Percentiles rank a stretch among this genome's conserved stretches.
phyloP scores from a whole-genome alignment of 352 stramenopile species.

The Thraustochytrium striatum region DNA sequence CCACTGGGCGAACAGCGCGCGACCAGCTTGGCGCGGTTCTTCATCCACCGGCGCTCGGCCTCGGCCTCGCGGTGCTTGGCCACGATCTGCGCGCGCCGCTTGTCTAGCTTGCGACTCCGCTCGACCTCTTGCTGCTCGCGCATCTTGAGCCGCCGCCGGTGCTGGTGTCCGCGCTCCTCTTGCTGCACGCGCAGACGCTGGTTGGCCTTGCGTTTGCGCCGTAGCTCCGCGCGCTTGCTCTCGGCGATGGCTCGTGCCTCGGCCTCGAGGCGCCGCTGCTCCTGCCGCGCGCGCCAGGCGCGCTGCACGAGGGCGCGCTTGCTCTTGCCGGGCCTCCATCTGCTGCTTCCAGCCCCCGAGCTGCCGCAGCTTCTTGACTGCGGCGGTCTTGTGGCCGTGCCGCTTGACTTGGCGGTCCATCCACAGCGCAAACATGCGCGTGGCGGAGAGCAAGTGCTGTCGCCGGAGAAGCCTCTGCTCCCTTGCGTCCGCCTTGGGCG shows the following conservation, averaged over 20 bases:
- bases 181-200: background rate
- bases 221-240: background rate
- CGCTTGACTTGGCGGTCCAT: background rate
- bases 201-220: background rate
- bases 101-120: background rate
- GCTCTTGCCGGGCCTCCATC: background rate
- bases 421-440: background rate
- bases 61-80: conserved; percentile 28
- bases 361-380: conserved; percentile 5
- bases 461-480: background rate
- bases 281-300: background rate
- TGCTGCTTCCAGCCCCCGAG: conserved; percentile 21
- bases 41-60: background rate
- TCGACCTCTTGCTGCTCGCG: background rate
- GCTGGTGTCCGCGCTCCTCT: background rate
- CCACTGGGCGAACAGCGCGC: background rate
- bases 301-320: conserved; percentile 30
- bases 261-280: conserved; percentile 1
- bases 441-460: background rate
- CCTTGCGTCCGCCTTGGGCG: background rate
- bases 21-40: background rate
- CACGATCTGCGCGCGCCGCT: conserved; percentile 4
- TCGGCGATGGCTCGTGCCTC: background rate
- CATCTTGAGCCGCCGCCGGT: conserved; percentile 20
- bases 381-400: background rate